A percentile compares a stretch with the other conserved stretches of the same genome.
These are phyloP conservation scores for Sideroxylon spinosum DNA, from an alignment of 179 eudicot genomes.

Conservation along the genomic window DNA sequence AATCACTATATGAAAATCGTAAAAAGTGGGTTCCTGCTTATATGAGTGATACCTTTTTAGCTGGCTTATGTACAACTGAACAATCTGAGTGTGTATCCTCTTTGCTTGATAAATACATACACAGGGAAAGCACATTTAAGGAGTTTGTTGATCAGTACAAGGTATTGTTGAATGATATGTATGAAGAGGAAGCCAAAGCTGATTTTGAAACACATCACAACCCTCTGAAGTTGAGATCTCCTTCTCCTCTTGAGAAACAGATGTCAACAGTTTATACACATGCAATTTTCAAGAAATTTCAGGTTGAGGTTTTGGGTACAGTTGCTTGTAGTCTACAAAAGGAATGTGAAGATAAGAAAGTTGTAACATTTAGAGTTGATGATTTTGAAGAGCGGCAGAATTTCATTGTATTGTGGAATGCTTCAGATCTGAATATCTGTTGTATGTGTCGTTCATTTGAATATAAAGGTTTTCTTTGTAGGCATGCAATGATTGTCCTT, in stretches of 20 bases:
- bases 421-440: constrained; percentile 10
- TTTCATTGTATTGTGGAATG: constrained; percentile 31
- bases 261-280: constrained; percentile 47
- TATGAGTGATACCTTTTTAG: constrained; percentile 28
- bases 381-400: constrained; percentile 45
- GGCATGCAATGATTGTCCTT: constrained; percentile 45
- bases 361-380: constrained; percentile 33
- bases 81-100: constrained; percentile 34
- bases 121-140: constrained; percentile 16
- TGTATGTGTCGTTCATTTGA: constrained; percentile 32
- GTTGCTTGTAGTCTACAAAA: constrained; percentile 40
- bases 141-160: constrained; percentile 27
- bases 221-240: constrained; percentile 37
- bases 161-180: constrained; percentile 17
- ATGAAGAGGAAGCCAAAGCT: constrained; percentile 51
- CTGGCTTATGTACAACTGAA: constrained; percentile 35
- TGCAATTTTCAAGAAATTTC: constrained; percentile 48
- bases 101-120: constrained; percentile 33
- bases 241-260: constrained; percentile 55
- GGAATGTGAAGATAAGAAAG: constrained; percentile 39
- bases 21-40: constrained; percentile 44
- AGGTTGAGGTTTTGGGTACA: constrained; percentile 52
- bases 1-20: constrained; percentile 33
- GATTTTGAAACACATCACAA: constrained; percentile 40
- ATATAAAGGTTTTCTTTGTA: constrained; percentile 43